These are phyloP conservation scores for Cnidoscolus chayamansa DNA, from an alignment of 441 rosid genomes.

Conservation along the genomic window DNA sequence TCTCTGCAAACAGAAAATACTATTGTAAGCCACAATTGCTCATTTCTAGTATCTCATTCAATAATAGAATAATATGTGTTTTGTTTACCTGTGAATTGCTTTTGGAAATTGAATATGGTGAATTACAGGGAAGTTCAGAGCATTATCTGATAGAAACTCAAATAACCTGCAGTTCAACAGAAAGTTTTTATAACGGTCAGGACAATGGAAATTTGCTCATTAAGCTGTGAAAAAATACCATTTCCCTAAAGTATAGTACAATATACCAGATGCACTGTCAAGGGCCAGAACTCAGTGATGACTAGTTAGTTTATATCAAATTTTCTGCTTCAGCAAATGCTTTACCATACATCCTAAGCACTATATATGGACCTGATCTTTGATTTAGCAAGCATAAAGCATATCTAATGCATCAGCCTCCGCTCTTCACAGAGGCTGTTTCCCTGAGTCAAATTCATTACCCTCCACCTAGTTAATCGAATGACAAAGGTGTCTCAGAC, in stretches of 20 bases:
- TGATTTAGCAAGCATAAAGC: neutral
- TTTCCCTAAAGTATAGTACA: neutral
- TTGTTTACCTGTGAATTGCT: conserved; percentile 64
- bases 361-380: neutral
- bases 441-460: too few species aligned
- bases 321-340: neutral
- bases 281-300: neutral
- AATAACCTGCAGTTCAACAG: conserved; percentile 54
- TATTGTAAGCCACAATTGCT: conserved; percentile 6
- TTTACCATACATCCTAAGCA: neutral
- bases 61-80: conserved; percentile 4
- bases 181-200: conserved; percentile 19
- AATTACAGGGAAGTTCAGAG: conserved; percentile 72
- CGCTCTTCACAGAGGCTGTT: too few species aligned
- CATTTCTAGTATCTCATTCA: conserved; percentile 1
- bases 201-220: neutral
- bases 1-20: conserved; percentile 51
- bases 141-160: conserved; percentile 70
- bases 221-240: neutral
- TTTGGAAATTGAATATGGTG: conserved; percentile 83
- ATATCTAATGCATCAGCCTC: too few species aligned
- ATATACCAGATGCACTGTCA: neutral
- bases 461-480: too few species aligned
- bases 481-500: too few species aligned
- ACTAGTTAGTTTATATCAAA: too few species aligned